Evolutionary conservation across 176 grass and related monocot species (phyloP), one percentile per base, ranked within the genome.

Genomic region (Poa annua): DNA sequence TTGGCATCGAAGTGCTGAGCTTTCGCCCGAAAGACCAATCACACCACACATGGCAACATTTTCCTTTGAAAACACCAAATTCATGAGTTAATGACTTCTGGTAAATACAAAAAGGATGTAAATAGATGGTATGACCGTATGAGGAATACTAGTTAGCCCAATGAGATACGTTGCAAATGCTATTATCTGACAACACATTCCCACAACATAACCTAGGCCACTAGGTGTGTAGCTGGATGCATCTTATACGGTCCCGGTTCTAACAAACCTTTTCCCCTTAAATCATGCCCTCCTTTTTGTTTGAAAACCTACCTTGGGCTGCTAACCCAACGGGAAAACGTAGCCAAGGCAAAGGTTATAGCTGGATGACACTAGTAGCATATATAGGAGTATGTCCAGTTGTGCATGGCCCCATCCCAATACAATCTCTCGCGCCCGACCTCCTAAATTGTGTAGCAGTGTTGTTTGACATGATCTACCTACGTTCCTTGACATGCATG

Each of bases 341-440:
- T 8, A 63, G 19, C 52, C 52, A 68, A 59, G 44, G 44, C 54
- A 64, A 62, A 44, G 13, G 44, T 17, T 83, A 35, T 11, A 64
- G 86, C 52, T 88, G 74, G 80, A 83, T 88, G 42, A 36, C 85
- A 83, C 85, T 48, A 47, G 0, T 48, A 47, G 0, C 11, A 47
- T 11, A 29, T 29, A 29, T 2, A 29, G 10, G 0, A 47, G n/a
- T 47, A 45, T 45, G 44, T 14, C 45, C 45, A 48, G 2, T 48
- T 48, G 45, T 48, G 45, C 45, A 4, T 48, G 45, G 45, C 45
- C 45, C 45, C 45, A 48, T 48, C 45, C 12, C 2, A 11, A 45
- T 45, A 45, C 44, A 10, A 12, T 45, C 10, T 45, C 44, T 10
- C 10, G 44, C 10, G 44, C 10, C 44, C 44, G 44, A 8, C 41